Base-by-base conservation (phyloP, 2,329 filamentous ascomycete species). In the Hypoxylon sp. region DNA sequence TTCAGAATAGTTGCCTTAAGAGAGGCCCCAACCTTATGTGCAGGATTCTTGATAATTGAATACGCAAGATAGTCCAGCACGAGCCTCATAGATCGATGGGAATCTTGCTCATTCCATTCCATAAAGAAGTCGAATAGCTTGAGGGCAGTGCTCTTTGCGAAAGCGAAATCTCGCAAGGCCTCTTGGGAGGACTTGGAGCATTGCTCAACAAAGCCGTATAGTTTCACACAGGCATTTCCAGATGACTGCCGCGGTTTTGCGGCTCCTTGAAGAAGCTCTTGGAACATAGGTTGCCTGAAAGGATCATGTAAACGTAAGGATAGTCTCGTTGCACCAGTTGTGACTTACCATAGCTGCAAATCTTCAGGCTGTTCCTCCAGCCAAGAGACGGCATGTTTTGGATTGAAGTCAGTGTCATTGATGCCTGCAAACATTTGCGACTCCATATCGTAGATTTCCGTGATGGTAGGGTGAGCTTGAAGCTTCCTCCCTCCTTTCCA, bases 41-140 rank as follows among this genome's bases (percentile, higher is more conserved):
- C 74, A 0, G 85, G 82, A 62, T 89, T 87, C 56, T 78, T 81
- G 49, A 74, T 73, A 39, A 87, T 78, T 17, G 87, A 80, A 56
- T 80, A 79, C 5, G 81, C 79, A 20, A 89, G 76, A 19, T 88
- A 77, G 67, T 90, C 87, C 30, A 89, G 79, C 4, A 89, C 83
- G 60, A 89, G 80, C 65, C 84, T 85, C 84, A 89, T 85, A 34
- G 87, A 87, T 10, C 87, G 81, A 69, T 89, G 85, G 62, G 87
- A 84, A 70, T 89, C 87, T 58, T 85, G 85, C 70, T 89, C 87
- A 69, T 88, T 89, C 86, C 87, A 89, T 70, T 89, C 87, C 52
- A 89, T 79, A 71, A 87, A 90, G 70, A 88, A 89, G 56, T 84
- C 78, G 75, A 89, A 88, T 22, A 90, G 76, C 54, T 78, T 77